Conservation (phyloP, 371 early-diverging fungal species). For the Mucor sp. region DNA sequence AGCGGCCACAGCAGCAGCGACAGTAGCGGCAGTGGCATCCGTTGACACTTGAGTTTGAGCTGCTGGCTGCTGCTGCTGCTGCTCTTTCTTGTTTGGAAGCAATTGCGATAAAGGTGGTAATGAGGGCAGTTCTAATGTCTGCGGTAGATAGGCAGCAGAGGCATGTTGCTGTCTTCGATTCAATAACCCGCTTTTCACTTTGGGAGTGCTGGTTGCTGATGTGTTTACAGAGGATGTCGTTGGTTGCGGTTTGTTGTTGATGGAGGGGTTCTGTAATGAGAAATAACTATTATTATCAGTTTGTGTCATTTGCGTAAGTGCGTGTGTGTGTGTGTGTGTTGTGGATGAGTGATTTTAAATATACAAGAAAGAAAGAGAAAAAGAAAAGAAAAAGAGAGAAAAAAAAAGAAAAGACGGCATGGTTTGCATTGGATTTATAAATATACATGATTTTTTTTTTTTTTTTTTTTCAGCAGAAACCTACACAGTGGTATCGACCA, state of each 20-base stretch:
- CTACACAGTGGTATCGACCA: neutral
- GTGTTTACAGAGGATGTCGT: neutral
- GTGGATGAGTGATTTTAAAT: neutral
- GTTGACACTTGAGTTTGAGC: neutral
- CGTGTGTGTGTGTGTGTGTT: no score
- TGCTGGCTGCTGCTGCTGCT: neutral
- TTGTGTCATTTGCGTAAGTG: slow-evolving; percentile 21
- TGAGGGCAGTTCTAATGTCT: slow-evolving; percentile 30
- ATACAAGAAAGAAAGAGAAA: neutral
- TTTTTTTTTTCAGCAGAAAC: neutral
- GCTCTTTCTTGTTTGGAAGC: slow-evolving; percentile 12
- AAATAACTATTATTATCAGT: slow-evolving; percentile 11
- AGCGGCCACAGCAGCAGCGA: slow-evolving; percentile 6
- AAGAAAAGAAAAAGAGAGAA: neutral
- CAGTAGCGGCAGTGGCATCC: neutral
- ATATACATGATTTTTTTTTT: neutral
- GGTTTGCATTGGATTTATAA: neutral
- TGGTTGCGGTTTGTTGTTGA: neutral
- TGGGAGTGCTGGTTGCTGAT: neutral
- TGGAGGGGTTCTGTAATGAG: slow-evolving; percentile 1
- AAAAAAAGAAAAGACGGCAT: neutral
- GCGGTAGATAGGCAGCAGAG: slow-evolving; percentile 15
- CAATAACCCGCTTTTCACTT: slow-evolving; percentile 17
- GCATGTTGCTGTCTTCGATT: slow-evolving; percentile 23
- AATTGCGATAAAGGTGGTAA: slow-evolving; percentile 33